phyloP scores from a whole-genome alignment of 2,329 filamentous ascomycete species.

The Lachnellula cervina region DNA sequence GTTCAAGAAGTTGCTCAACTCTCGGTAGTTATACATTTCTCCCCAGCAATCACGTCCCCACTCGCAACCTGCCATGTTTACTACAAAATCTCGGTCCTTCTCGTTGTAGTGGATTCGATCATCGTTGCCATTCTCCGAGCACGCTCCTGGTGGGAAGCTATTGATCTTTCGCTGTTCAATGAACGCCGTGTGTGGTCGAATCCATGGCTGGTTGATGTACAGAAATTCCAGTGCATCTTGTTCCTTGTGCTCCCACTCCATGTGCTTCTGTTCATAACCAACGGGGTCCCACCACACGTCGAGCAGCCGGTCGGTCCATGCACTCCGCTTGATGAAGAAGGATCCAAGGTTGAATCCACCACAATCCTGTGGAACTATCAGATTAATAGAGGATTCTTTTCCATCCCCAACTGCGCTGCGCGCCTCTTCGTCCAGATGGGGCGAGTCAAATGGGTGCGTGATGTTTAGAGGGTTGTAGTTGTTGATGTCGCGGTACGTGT shows the following conservation, averaged over 20 bases:
- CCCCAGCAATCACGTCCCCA: constrained; percentile 97
- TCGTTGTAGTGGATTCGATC: constrained; percentile 79
- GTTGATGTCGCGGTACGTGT: constrained; percentile 94
- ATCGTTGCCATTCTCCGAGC: constrained; percentile 71
- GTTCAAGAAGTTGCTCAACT: constrained; percentile 87
- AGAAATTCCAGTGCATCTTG: constrained; percentile 92
- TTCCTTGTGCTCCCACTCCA: constrained; percentile 99
- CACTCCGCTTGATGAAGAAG: constrained; percentile 81
- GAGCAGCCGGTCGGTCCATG: constrained; percentile 85
- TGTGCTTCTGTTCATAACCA: constrained; percentile 95
- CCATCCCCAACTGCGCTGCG: constrained; percentile 73
- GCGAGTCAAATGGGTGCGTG: constrained; percentile 68
- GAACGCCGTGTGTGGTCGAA: constrained; percentile 83
- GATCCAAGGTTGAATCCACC: constrained; percentile 94
- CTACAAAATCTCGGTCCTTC: constrained; percentile 82
- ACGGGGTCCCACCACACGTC: constrained; percentile 99
- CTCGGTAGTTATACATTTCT: constrained; percentile 93
- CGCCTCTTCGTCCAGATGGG: constrained; percentile 71
- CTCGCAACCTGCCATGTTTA: constrained; percentile 98
- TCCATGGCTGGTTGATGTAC: constrained; percentile 88
- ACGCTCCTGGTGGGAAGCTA: constrained; percentile 87
- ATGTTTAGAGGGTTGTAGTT: constrained; percentile 94
- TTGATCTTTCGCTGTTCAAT: constrained; percentile 89
- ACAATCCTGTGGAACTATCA: constrained; percentile 90
- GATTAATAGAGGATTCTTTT: constrained; percentile 71